A percentile compares a stretch with the other conserved stretches of the same genome.
Conservation (phyloP, 495 filamentous ascomycete species). For the Friedmanniomyces endolithicus region DNA sequence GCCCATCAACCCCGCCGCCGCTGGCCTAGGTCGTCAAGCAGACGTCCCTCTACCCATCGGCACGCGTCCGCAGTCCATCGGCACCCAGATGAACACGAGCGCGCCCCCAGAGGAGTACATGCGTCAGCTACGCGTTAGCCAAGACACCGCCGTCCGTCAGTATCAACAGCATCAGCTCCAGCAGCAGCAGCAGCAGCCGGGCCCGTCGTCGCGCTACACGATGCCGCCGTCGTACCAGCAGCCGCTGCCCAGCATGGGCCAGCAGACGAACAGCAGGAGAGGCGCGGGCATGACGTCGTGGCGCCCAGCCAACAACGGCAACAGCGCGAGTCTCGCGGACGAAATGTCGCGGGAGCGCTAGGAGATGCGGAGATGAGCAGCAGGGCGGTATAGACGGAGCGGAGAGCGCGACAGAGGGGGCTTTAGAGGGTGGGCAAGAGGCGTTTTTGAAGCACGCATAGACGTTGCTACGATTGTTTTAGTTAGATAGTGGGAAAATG, state of each 20-base stretch:
- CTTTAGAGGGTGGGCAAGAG: too few species aligned
- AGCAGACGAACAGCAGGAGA: background rate
- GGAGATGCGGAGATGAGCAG: too few species aligned
- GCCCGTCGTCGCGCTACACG: background rate
- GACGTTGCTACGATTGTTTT: too few species aligned
- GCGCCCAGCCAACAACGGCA: too few species aligned
- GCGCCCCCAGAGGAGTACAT: background rate
- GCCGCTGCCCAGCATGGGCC: background rate
- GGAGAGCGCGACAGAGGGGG: too few species aligned
- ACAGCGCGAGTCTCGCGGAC: conserved; percentile 1
- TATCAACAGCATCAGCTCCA: background rate
- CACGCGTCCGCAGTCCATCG: conserved; percentile 4
- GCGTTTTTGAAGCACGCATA: too few species aligned
- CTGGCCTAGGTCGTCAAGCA: conserved; percentile 1
- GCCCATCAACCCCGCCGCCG: background rate
- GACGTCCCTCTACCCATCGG: background rate
- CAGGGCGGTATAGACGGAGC: too few species aligned
- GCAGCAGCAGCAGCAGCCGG: background rate
- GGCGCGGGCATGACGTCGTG: background rate
- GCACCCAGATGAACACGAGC: background rate
- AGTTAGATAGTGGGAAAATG: too few species aligned
- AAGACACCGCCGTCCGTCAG: background rate
- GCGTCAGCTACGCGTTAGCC: background rate
- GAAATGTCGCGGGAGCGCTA: conserved; percentile 9
- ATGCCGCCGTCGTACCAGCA: background rate